Conservation (phyloP, 768 basidiomycete genomes). For the Lactifluus pinguis region DNA sequence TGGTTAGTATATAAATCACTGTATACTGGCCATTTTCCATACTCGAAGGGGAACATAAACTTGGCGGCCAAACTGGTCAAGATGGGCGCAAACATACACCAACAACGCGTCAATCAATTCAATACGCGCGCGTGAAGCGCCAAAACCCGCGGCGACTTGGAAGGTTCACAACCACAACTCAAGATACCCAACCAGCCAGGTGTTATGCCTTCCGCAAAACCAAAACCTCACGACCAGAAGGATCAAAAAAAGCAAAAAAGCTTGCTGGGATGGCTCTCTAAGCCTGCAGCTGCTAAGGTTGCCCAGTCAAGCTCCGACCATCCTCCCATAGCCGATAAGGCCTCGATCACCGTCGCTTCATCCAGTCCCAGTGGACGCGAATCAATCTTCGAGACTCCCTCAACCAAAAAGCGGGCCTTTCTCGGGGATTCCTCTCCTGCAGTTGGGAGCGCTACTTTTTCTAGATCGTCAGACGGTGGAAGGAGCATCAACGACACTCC, state of each 20-base stretch:
- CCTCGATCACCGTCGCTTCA: constrained; percentile 1
- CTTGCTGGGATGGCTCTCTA: constrained; percentile 56
- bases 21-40: too few species aligned
- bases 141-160: not conserved
- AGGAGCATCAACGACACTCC: constrained; percentile 50
- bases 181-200: not conserved
- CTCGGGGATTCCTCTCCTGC: constrained; percentile 30
- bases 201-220: constrained; percentile 9
- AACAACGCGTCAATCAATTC: constrained; percentile 15
- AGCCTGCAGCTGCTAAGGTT: constrained; percentile 15
- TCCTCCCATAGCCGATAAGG: not conserved
- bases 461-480: constrained; percentile 39
- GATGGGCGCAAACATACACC: not conserved
- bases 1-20: too few species aligned
- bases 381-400: constrained; percentile 18
- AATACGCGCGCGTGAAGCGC: constrained; percentile 1
- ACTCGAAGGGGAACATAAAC: not conserved
- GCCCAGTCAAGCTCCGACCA: constrained; percentile 9
- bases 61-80: not conserved
- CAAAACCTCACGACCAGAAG: constrained; percentile 5
- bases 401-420: constrained; percentile 16
- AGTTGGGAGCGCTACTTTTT: constrained; percentile 29
- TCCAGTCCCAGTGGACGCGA: constrained; percentile 16
- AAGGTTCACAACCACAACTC: not conserved
- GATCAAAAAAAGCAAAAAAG: constrained; percentile 60